A percentile compares a stretch with the other conserved stretches of the same genome.
phyloP scores from a whole-genome alignment of 768 basidiomycete genomes.

The Suillus paluster region DNA sequence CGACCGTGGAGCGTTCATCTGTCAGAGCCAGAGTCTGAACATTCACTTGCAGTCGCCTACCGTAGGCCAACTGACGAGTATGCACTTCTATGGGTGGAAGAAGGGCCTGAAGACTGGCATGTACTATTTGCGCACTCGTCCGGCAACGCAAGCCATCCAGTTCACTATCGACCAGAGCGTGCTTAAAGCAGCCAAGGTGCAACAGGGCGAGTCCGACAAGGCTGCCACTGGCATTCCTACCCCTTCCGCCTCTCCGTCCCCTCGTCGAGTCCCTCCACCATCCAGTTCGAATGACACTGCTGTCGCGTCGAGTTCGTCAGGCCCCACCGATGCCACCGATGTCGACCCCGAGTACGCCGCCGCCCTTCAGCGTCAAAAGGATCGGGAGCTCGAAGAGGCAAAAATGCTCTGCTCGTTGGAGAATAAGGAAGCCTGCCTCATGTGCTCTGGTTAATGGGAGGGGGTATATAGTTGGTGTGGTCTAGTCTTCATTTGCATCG shows the following conservation, averaged over 20 bases:
- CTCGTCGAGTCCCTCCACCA: slow-evolving; percentile 32
- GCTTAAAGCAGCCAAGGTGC: slow-evolving; percentile 58
- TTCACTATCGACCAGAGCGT: slow-evolving; percentile 91
- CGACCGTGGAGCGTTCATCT: slow-evolving; percentile 98
- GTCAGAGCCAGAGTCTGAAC: slow-evolving; percentile 94
- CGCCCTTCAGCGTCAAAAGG: slow-evolving; percentile 69
- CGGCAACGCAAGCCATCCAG: slow-evolving; percentile 95
- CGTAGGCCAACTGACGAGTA: slow-evolving; percentile 88
- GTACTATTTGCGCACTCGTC: slow-evolving; percentile 95
- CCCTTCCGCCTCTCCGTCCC: slow-evolving; percentile 32
- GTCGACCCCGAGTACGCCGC: slow-evolving; percentile 77
- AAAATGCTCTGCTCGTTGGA: slow-evolving; percentile 85
- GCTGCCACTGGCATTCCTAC: slow-evolving; percentile 24
- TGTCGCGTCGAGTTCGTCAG: slow-evolving; percentile 21
- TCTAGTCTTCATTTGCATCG: neutral
- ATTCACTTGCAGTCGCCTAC: slow-evolving; percentile 91
- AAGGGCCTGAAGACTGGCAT: slow-evolving; percentile 98
- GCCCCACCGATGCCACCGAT: slow-evolving; percentile 35
- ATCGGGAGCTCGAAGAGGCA: slow-evolving; percentile 80
- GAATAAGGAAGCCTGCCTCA: slow-evolving; percentile 93
- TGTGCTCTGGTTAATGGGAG: slow-evolving; percentile 78
- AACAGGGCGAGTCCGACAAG: slow-evolving; percentile 17
- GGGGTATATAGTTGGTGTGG: neutral
- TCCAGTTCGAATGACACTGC: slow-evolving; percentile 27
- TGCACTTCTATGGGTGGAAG: slow-evolving; percentile 99